Percentiles rank a stretch among this genome's conserved stretches.
Conservation (phyloP, 116 monocot species). For the Papilionanthe hybrid region DNA sequence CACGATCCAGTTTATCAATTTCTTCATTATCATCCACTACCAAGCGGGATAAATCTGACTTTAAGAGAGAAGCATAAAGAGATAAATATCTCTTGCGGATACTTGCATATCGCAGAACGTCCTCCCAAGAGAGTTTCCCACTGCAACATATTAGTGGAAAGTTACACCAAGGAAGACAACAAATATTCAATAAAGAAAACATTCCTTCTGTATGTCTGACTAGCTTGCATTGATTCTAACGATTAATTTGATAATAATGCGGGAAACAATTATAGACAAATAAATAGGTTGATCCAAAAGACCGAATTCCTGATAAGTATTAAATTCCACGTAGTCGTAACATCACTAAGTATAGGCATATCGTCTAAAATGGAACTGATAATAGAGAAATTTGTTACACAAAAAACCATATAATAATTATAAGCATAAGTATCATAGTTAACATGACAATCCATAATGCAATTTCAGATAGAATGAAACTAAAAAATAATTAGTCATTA, state of each 20-base stretch:
- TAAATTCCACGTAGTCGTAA: neutral
- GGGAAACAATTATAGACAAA: neutral
- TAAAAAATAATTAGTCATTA: too few species aligned
- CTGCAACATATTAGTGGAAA: constrained; percentile 37
- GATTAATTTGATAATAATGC: constrained; percentile 1
- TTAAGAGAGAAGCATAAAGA: constrained; percentile 90
- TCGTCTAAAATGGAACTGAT: neutral
- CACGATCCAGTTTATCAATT: constrained; percentile 67
- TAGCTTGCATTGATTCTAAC: neutral
- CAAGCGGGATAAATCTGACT: constrained; percentile 45
- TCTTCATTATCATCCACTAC: constrained; percentile 76
- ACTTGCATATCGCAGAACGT: constrained; percentile 70
- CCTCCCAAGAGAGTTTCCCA: constrained; percentile 95
- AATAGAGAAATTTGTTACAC: neutral
- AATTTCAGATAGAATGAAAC: too few species aligned
- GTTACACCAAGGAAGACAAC: neutral
- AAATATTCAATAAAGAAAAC: neutral
- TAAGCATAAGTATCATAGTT: neutral
- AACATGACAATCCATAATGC: neutral
- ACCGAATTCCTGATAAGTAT: neutral
- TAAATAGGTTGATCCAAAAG: neutral
- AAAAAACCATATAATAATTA: neutral
- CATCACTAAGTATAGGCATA: neutral
- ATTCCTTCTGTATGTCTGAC: neutral
- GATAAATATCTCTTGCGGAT: constrained; percentile 85